phyloP scores from a whole-genome alignment of 768 basidiomycete genomes.

The Dacryopinax spathularia region DNA sequence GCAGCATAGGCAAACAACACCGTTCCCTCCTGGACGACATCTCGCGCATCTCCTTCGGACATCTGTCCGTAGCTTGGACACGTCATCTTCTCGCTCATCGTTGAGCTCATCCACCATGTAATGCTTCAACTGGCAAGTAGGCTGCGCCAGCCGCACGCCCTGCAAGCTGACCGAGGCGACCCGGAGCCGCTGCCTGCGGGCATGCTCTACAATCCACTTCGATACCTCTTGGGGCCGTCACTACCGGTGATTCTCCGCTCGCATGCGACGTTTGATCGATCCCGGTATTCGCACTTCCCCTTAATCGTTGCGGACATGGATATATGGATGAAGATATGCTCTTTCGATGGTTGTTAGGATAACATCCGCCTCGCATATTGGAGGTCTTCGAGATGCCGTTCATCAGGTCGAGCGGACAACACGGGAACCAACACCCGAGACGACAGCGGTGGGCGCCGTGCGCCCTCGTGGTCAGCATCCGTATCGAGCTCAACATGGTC shows the following conservation, averaged over 20 bases:
- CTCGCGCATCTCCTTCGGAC: neutral
- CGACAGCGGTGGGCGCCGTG: neutral
- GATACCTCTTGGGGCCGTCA: neutral
- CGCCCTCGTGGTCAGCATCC: neutral
- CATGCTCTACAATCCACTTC: neutral
- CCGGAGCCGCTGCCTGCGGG: neutral
- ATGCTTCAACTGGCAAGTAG: neutral
- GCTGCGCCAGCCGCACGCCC: neutral
- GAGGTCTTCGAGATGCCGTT: neutral
- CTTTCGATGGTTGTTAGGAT: neutral
- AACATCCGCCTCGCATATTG: neutral
- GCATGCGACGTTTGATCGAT: conserved; percentile 2
- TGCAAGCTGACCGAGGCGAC: neutral
- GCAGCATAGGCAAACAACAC: neutral
- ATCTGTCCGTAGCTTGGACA: neutral
- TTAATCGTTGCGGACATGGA: neutral
- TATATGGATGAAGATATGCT: neutral
- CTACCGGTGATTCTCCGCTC: neutral
- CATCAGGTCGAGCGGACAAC: neutral
- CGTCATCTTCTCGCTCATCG: neutral
- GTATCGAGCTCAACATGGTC: conserved; percentile 1
- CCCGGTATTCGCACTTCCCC: neutral
- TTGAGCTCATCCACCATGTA: neutral
- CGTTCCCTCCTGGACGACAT: conserved; percentile 1
- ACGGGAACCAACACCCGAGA: neutral